Evolutionary conservation across 768 basidiomycete genomes (phyloP).

Genomic region (Hydnomerulius pinastri): DNA sequence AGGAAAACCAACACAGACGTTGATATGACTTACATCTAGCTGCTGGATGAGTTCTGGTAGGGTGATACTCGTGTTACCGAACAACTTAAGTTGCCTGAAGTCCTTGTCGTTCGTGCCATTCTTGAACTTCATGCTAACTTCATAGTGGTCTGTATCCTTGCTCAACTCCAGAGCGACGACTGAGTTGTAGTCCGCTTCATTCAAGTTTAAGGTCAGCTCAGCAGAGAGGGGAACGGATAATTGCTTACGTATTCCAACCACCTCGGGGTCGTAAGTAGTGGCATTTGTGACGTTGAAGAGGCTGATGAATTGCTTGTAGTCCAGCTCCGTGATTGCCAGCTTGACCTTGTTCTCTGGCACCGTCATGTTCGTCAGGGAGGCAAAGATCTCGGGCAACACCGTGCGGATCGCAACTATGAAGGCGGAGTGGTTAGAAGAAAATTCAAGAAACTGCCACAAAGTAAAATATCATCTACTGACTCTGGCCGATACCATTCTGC

Average conservation of each 20-base stretch:
- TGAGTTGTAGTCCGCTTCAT: conserved; percentile 62
- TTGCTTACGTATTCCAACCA: conserved; percentile 61
- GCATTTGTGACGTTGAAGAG: conserved; percentile 73
- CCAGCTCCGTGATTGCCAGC: conserved; percentile 68
- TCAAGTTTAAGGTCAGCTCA: not conserved
- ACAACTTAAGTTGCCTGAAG: conserved; percentile 65
- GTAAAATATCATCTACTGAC: conserved; percentile 40
- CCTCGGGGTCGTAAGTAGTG: conserved; percentile 50
- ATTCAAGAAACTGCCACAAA: too few relatives aligned
- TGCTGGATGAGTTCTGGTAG: not conserved
- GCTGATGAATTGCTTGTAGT: conserved; percentile 84
- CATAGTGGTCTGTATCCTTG: conserved; percentile 63
- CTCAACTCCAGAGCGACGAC: conserved; percentile 67
- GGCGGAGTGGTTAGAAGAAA: not conserved
- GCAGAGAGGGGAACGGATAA: not conserved
- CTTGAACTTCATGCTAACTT: conserved; percentile 76
- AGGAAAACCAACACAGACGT: not conserved
- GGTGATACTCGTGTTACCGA: conserved; percentile 37
- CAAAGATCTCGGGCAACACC: conserved; percentile 64
- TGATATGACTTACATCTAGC: conserved; percentile 2
- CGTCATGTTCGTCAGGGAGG: conserved; percentile 70
- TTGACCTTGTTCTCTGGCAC: conserved; percentile 72
- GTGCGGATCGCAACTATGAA: conserved; percentile 71
- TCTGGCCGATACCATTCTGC: conserved; percentile 68
- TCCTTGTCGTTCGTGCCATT: conserved; percentile 58